A percentile compares a stretch with the other conserved stretches of the same genome.
Evolutionary conservation across 805 yeast genomes (phyloP).

Genomic region (Saturnispora gosingensis): DNA sequence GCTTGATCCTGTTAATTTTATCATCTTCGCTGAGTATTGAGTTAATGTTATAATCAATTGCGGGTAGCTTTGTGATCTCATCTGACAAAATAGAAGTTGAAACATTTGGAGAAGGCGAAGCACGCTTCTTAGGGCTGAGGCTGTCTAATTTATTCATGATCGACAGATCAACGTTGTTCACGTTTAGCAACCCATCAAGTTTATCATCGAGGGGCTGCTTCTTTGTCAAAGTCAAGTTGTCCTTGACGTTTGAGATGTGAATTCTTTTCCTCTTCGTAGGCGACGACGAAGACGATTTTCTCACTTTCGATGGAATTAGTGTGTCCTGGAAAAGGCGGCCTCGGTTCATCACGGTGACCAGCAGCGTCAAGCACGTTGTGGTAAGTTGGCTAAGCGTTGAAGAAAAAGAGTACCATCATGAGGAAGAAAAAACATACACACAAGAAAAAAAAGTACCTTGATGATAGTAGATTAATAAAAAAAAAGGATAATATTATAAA

Average conservation of each 20-base stretch:
- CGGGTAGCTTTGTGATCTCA: neutral
- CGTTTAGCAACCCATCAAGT: neutral
- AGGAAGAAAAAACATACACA: too few relatives aligned
- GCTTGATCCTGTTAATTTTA: conserved; percentile 10
- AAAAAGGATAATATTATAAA: neutral
- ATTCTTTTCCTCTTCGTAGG: neutral
- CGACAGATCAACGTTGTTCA: neutral
- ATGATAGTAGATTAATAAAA: too few relatives aligned
- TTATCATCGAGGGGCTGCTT: neutral
- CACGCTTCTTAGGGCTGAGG: neutral
- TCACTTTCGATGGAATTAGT: neutral
- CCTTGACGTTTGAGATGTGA: neutral
- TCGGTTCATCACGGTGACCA: neutral
- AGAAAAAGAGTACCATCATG: neutral
- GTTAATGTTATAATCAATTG: neutral
- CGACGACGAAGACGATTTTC: neutral
- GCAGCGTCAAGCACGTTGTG: neutral
- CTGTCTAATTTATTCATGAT: neutral
- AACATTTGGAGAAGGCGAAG: neutral
- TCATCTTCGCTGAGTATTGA: conserved; percentile 1
- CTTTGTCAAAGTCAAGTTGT: neutral
- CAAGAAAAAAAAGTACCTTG: too few relatives aligned
- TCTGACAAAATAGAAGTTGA: neutral
- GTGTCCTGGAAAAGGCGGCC: neutral
- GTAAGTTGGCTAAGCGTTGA: neutral